Evolutionary conservation across 108 stramenopile genomes (phyloP), one percentile per base, ranked within the genome.

Genomic region (Discostella pseudostelligera): DNA sequence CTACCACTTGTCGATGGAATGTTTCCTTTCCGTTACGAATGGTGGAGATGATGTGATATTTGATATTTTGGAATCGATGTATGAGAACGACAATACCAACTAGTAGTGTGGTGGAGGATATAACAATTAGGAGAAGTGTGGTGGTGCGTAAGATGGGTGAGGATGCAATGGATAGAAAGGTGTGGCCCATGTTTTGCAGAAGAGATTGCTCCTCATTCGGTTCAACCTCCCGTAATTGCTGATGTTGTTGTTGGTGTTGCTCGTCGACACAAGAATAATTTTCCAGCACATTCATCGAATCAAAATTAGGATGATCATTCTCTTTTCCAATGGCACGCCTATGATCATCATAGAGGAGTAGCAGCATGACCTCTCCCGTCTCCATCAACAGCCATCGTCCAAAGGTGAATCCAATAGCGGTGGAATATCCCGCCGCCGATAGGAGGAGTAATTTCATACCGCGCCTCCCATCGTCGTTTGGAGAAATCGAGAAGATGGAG

Each of bases 71-170:
- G 20, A 46, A 17, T 43, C n/a, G 39, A 54, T 59, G 59, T 32
- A 26, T 29, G 45, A 32, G 3, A 3, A 59, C 6, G 8, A 67
- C 37, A 0, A 74, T 16, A 21, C 73, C 73, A 35, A 62, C 37
- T 0, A 67, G 19, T 4, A 74, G 66, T 0, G 65, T 44, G 28
- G 73, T 59, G 21, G 65, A 67, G 19, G 73, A 74, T 16, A 68
- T 2, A 21, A 63, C 39, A 8, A 75, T 0, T 4, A 67, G 16
- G 20, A 74, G 7, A 12, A 75, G 17, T 26, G 74, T 59, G n/a
- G 56, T 39, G 0, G 61, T 47, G 12, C 74, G 55, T n/a, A 75
- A 29, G 32, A 62, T 51, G 24, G 74, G 74, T 0, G 74, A 75
- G 37, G 65, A 62, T 16, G 65, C 22, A 8, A 59, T 39, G 36